Percentiles rank a stretch among this genome's conserved stretches.
phyloP scores from a whole-genome alignment of 176 grass and related monocot species.

The Leersia perrieri region DNA sequence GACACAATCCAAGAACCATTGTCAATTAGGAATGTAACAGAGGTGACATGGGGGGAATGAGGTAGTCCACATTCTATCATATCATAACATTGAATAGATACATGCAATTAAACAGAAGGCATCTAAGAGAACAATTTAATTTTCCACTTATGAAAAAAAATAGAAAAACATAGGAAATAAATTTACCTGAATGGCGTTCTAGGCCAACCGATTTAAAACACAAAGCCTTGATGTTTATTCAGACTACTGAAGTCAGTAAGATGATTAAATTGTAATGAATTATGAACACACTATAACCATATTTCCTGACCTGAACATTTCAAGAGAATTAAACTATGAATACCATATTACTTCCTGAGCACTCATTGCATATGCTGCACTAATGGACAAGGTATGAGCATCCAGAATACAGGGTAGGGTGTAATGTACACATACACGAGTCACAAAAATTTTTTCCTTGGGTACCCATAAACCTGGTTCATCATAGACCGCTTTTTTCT shows the following conservation, averaged over 20 bases:
- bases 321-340: not conserved
- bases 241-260: not conserved
- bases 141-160: conserved; percentile 1
- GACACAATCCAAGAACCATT: not conserved
- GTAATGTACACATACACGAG: not conserved
- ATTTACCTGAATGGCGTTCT: not conserved
- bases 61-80: not conserved
- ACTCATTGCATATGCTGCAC: not conserved
- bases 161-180: not conserved
- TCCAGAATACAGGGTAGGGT: conserved; percentile 1
- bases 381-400: conserved; percentile 3
- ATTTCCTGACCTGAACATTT: conserved; percentile 9
- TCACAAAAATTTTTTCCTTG: conserved; percentile 38
- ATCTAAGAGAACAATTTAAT: not conserved
- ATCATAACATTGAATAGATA: too few species aligned
- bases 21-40: not conserved
- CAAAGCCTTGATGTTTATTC: not conserved
- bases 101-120: too few species aligned
- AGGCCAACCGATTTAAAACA: not conserved
- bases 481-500: conserved; percentile 46
- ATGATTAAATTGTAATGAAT: not conserved
- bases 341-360: not conserved
- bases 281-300: not conserved
- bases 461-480: conserved; percentile 16
- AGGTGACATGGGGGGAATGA: not conserved